A percentile compares a stretch with the other conserved stretches of the same genome.
These are phyloP conservation scores for Dimargaris cristalligena DNA, from an alignment of 192 early-diverging fungal species.

Conservation along the genomic window DNA sequence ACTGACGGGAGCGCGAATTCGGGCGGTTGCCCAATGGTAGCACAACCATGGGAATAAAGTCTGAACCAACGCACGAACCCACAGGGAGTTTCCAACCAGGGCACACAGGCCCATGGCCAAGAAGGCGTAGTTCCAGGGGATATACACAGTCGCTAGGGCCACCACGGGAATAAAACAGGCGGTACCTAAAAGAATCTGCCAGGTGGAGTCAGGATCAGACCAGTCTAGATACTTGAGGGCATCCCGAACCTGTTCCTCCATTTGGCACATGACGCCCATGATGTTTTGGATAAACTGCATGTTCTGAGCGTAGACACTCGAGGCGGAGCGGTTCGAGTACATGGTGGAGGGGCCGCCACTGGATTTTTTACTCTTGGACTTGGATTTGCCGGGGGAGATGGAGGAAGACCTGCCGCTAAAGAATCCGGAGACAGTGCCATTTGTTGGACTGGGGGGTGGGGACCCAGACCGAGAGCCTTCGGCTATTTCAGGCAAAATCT, in stretches of 20 bases:
- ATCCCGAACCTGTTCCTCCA: background rate
- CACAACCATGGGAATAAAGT: conserved; percentile 25
- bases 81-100: conserved; percentile 28
- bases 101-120: conserved; percentile 18
- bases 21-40: background rate
- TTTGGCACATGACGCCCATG: conserved; percentile 25
- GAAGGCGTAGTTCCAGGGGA: background rate
- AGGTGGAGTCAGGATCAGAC: background rate
- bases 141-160: background rate
- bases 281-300: conserved; percentile 35
- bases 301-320: conserved; percentile 19
- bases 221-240: background rate
- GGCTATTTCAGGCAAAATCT: background rate
- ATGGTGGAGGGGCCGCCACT: conserved; percentile 9
- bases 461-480: no score
- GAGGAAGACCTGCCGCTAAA: no score
- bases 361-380: background rate
- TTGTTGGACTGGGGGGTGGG: no score
- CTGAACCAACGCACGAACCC: conserved; percentile 22
- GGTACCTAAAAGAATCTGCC: background rate
- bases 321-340: conserved; percentile 12
- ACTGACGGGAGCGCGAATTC: no score
- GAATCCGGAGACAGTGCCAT: no score
- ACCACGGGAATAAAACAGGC: background rate
- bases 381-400: no score